Evolutionary conservation across 192 early-diverging fungal genomes (phyloP).

Genomic region (Linnemannia schmuckeri): DNA sequence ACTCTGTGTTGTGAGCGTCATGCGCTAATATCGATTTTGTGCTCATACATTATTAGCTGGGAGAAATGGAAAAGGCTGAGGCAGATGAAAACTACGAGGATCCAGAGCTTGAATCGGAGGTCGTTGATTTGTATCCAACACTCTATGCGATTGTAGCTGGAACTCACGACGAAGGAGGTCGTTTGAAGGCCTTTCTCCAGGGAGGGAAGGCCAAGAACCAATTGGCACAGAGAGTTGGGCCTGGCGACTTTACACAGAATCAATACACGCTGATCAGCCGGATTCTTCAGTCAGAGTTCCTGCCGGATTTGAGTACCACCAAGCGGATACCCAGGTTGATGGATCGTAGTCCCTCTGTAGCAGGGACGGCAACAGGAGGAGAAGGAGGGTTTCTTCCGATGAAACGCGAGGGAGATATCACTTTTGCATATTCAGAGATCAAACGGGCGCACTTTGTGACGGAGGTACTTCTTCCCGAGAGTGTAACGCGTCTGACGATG

Average conservation of each 20-base stretch:
- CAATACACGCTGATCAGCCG: slow-evolving; percentile 22
- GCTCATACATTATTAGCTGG: slow-evolving; percentile 14
- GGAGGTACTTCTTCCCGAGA: slow-evolving; percentile 48
- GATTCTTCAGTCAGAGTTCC: slow-evolving; percentile 40
- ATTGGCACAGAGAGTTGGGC: slow-evolving; percentile 34
- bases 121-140: slow-evolving; percentile 19
- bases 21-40: background rate
- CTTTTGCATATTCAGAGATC: slow-evolving; percentile 23
- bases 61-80: slow-evolving; percentile 21
- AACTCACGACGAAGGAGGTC: slow-evolving; percentile 28
- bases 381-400: slow-evolving; percentile 10
- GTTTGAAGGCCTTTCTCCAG: slow-evolving; percentile 27
- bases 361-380: background rate
- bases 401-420: slow-evolving; percentile 26
- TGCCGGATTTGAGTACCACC: slow-evolving; percentile 38
- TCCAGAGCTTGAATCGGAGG: slow-evolving; percentile 21
- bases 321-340: background rate
- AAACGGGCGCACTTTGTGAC: slow-evolving; percentile 42
- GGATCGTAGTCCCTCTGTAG: background rate
- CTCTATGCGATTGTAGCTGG: slow-evolving; percentile 37
- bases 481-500: slow-evolving; percentile 40
- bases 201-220: slow-evolving; percentile 31
- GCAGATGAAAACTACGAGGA: slow-evolving; percentile 19
- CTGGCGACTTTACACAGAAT: slow-evolving; percentile 30
- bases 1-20: background rate